phyloP scores from a whole-genome alignment of 257 asterid species.

The Nicotiana obtusifolia region DNA sequence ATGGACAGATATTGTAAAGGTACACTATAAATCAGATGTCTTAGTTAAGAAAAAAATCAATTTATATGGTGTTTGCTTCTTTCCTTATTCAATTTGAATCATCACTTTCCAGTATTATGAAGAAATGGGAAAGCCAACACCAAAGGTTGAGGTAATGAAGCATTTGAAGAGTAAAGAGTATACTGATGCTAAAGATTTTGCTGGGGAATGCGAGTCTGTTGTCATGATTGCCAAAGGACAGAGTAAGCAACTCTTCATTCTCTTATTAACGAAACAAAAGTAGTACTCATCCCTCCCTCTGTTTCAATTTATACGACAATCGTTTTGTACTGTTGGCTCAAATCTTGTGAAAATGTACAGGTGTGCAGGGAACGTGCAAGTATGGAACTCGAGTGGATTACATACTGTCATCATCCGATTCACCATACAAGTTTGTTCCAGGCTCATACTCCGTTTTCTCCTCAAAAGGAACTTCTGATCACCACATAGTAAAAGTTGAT shows the following conservation, averaged over 20 bases:
- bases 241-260: constrained; percentile 35
- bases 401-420: constrained; percentile 52
- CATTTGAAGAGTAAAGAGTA: constrained; percentile 57
- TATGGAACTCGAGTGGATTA: constrained; percentile 92
- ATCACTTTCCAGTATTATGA: constrained; percentile 60
- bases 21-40: neutral
- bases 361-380: constrained; percentile 94
- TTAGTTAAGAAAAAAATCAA: neutral
- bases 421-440: constrained; percentile 67
- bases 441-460: constrained; percentile 89
- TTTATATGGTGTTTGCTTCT: neutral
- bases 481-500: constrained; percentile 89
- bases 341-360: constrained; percentile 29
- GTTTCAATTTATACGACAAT: neutral
- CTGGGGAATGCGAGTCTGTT: constrained; percentile 91
- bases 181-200: constrained; percentile 75
- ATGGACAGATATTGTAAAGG: constrained; percentile 92
- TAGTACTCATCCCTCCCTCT: neutral
- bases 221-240: constrained; percentile 98
- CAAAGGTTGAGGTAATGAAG: constrained; percentile 80
- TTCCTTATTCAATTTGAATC: neutral
- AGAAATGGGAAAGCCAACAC: constrained; percentile 89
- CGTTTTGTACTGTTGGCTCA: neutral
- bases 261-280: neutral
- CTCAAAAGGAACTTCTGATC: constrained; percentile 96